Percentiles rank a stretch among this genome's conserved stretches.
Conservation (phyloP, 2,329 filamentous ascomycete species). For the Leptographium galeiforme region DNA sequence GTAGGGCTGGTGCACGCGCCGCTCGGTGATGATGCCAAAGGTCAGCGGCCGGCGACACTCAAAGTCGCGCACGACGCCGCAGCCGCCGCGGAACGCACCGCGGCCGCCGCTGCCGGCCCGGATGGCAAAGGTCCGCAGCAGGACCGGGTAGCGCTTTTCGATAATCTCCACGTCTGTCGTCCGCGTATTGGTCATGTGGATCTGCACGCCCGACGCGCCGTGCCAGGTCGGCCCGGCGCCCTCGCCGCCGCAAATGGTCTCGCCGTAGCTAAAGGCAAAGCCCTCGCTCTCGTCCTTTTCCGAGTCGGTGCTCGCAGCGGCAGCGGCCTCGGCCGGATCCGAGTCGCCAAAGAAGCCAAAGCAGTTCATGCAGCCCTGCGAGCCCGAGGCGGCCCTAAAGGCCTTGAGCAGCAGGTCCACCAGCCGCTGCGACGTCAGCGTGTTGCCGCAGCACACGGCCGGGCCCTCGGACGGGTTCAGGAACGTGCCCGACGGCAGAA, state of each 20-base stretch:
- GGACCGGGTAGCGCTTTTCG: constrained; percentile 60
- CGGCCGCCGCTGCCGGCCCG: constrained; percentile 47
- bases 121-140: constrained; percentile 57
- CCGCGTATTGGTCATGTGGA: constrained; percentile 74
- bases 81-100: constrained; percentile 54
- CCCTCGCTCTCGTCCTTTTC: constrained; percentile 14
- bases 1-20: constrained; percentile 64
- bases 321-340: constrained; percentile 34
- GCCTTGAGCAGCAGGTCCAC: constrained; percentile 72
- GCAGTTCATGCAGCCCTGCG: constrained; percentile 71
- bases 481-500: constrained; percentile 58
- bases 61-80: constrained; percentile 65
- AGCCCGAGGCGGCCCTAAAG: constrained; percentile 64
- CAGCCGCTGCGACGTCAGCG: constrained; percentile 66
- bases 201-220: constrained; percentile 63
- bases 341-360: constrained; percentile 68
- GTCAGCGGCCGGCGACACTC: constrained; percentile 68
- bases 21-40: constrained; percentile 64
- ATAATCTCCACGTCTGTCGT: constrained; percentile 73
- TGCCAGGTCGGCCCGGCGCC: constrained; percentile 62
- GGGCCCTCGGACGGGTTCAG: constrained; percentile 62
- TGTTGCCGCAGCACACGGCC: constrained; percentile 72
- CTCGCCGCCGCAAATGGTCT: constrained; percentile 67
- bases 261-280: constrained; percentile 68
- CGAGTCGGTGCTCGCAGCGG: constrained; percentile 23